Evolutionary conservation across 108 stramenopile genomes (phyloP).

Genomic region (Schizochytrium sp.): DNA sequence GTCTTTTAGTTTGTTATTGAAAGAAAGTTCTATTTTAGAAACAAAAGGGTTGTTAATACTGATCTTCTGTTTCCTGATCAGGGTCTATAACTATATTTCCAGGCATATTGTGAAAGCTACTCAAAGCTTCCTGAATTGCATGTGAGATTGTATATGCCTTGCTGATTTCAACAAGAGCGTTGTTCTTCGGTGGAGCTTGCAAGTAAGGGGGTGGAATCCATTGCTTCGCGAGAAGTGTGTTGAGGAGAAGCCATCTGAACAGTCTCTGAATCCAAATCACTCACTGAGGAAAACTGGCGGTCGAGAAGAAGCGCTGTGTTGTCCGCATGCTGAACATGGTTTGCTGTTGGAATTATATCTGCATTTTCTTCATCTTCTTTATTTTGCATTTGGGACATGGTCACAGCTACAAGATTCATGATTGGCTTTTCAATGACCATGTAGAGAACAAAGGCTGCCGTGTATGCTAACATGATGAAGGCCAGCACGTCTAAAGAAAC

Average conservation of each 20-base stretch:
- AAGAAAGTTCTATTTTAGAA: too few relatives aligned
- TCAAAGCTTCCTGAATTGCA: too few relatives aligned
- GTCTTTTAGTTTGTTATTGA: too few relatives aligned
- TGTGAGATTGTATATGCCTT: neutral
- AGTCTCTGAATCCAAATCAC: conserved; percentile 26
- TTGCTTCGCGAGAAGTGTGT: neutral
- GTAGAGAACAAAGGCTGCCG: conserved; percentile 9
- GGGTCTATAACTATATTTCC: too few relatives aligned
- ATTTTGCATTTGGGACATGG: neutral
- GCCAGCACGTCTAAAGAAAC: neutral
- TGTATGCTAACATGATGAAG: neutral
- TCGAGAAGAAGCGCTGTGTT: neutral
- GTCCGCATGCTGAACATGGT: neutral
- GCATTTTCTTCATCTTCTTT: too few relatives aligned
- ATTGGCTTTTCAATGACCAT: conserved; percentile 57
- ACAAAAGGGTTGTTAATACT: too few relatives aligned
- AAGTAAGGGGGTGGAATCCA: neutral
- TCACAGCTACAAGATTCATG: neutral
- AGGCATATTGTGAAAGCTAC: too few relatives aligned
- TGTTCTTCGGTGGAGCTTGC: too few relatives aligned
- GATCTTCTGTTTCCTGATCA: too few relatives aligned
- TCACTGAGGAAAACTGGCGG: conserved; percentile 31
- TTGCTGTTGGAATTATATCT: neutral
- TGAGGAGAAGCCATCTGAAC: conserved; percentile 19
- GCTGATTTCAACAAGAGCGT: neutral